Evolutionary conservation across 1,284 basidiomycete genomes (phyloP).

Genomic region (Ceratobasidium sp.): DNA sequence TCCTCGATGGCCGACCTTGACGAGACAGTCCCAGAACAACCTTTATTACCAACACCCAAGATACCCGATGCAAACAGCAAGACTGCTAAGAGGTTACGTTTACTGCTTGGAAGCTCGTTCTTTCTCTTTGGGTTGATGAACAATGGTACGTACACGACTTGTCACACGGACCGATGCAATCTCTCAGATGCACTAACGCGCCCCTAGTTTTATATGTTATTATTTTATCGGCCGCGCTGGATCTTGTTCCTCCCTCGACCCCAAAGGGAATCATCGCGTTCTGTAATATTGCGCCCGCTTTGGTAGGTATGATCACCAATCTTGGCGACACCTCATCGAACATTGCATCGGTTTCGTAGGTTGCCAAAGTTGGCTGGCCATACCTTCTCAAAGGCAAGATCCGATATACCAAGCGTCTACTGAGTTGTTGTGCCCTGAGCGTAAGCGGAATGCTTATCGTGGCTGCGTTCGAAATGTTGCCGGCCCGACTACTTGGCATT

Average conservation of each 20-base stretch:
- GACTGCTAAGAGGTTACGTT: slow-evolving; percentile 47
- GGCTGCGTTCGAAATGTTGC: slow-evolving; percentile 75
- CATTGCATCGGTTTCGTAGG: slow-evolving; percentile 51
- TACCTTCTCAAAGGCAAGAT: slow-evolving; percentile 86
- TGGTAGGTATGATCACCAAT: slow-evolving; percentile 55
- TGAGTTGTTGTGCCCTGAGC: slow-evolving; percentile 78
- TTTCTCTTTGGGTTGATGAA: slow-evolving; percentile 71
- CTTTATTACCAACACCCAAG: slow-evolving; percentile 3
- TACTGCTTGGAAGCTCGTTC: slow-evolving; percentile 64
- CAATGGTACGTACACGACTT: slow-evolving; percentile 59
- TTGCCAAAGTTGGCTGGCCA: slow-evolving; percentile 92
- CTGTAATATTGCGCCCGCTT: slow-evolving; percentile 86
- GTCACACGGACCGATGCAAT: neutral
- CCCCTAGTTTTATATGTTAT: slow-evolving; percentile 88
- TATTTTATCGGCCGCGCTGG: slow-evolving; percentile 94
- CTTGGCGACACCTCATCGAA: neutral
- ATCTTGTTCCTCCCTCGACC: slow-evolving; percentile 89
- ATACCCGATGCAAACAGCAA: slow-evolving; percentile 7
- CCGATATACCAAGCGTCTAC: slow-evolving; percentile 77
- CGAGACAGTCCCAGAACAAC: slow-evolving; percentile 16
- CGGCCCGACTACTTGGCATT: slow-evolving; percentile 85
- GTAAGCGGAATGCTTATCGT: slow-evolving; percentile 88
- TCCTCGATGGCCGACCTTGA: slow-evolving; percentile 12
- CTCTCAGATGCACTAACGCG: too few species aligned
- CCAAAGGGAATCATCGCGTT: slow-evolving; percentile 95